A percentile compares a stretch with the other conserved stretches of the same genome.
phyloP scores from a whole-genome alignment of 108 stramenopile species.

The Nannochloropsis oceanica region DNA sequence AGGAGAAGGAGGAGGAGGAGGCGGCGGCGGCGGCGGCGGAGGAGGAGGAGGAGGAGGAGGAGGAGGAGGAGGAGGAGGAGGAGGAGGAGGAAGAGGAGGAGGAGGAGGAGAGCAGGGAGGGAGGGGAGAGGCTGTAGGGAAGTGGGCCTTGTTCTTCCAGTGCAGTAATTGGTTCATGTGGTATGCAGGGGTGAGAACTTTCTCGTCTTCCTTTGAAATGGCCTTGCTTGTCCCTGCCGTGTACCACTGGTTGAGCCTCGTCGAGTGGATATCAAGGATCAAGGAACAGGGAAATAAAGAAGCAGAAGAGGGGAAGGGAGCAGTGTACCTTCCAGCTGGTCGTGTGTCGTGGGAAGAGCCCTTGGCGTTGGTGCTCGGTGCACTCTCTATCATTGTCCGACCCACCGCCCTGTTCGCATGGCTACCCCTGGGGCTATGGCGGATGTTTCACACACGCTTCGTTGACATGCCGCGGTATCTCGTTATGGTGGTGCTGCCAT shows the following conservation, averaged over 20 bases:
- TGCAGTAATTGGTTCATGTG: not conserved
- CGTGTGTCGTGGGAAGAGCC: not conserved
- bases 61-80: not conserved
- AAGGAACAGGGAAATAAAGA: not conserved
- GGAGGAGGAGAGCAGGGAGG: not conserved
- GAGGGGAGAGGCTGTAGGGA: not conserved
- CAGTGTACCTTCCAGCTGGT: not conserved
- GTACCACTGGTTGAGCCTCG: not conserved
- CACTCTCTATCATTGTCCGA: not conserved
- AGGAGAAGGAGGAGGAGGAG: not conserved
- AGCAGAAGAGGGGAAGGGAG: not conserved
- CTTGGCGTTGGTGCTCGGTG: not conserved
- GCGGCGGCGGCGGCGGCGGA: too few relatives aligned
- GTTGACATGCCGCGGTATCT: not conserved
- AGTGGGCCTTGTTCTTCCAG: not conserved
- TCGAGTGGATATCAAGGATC: too few relatives aligned
- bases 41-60: not conserved
- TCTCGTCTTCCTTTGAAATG: not conserved
- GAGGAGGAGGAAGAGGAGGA: not conserved
- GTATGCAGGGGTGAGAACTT: not conserved
- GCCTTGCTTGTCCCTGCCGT: not conserved
- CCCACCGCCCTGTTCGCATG: not conserved
- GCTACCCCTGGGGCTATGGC: not conserved
- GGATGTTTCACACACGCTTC: not conserved
- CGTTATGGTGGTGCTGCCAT: not conserved